Base-by-base conservation (phyloP, 805 yeast species). In the Metschnikowia picachoensis region DNA sequence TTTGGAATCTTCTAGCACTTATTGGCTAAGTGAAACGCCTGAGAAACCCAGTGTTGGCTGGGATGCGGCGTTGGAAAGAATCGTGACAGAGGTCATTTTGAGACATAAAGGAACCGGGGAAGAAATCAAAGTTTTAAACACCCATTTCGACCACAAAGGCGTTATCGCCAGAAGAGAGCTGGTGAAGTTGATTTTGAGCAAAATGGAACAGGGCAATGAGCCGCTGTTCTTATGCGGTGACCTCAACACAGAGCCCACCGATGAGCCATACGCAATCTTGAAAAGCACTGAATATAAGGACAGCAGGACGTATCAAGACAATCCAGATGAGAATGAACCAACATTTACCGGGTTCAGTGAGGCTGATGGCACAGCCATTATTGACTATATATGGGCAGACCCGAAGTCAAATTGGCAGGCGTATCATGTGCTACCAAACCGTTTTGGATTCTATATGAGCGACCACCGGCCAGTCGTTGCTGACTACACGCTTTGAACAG, bases 341-440 rank as follows among this genome's bases (percentile, higher is more conserved):
- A 78, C 83, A 0, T 77, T 68, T 49, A 76, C 82, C 0, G 82
- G 82, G 3, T 79, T 78, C 52, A 66, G 67, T 47, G 57, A 50
- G 11, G 34, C 59, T 38, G 68, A 62, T 49, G 61, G 40, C 5
- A 59, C 50, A 31, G 47, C 60, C 15, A 66, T 66, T 30, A 76
- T 76, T 39, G 80, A 76, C 52, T 74, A 73, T 47, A 67, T 76
- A 29, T 76, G 78, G 77, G 62, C 70, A 2, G 55, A 48, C 29
- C 39, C 49, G 2, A 31, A 43, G 30, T 35, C 57, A 13, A 30
- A 38, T 27, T 53, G 51, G 52, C 37, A 8, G 15, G 38, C 16
- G 20, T 53, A 53, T 56, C 77, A 67, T 3, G 71, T 75, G 13
- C 58, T 74, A 49, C 65, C 65, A 31, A 72, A 69, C 46, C 53